A percentile compares a stretch with the other conserved stretches of the same genome.
Evolutionary conservation across 495 filamentous ascomycete genomes (phyloP).

Genomic region (Rhypophila decipiens): DNA sequence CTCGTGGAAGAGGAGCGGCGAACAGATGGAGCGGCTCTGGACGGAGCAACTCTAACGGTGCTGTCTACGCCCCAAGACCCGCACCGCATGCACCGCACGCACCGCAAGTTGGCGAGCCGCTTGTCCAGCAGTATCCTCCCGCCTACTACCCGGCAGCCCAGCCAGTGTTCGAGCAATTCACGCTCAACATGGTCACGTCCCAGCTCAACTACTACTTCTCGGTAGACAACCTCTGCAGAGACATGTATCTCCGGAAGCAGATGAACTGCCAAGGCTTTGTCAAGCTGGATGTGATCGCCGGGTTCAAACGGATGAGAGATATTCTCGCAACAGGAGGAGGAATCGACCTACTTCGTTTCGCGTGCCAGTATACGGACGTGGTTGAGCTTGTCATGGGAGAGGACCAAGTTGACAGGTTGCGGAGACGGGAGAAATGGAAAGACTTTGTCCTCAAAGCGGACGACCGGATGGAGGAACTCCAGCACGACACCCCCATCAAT

Average conservation of each 20-base stretch:
- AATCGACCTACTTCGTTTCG: conserved; percentile 63
- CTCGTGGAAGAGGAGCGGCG: conserved; percentile 22
- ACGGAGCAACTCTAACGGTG: conserved; percentile 13
- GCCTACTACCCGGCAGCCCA: conserved; percentile 10
- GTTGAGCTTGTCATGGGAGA: conserved; percentile 64
- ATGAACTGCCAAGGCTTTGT: conserved; percentile 97
- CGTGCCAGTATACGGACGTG: conserved; percentile 60
- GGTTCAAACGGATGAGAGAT: conserved; percentile 76
- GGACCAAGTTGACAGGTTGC: conserved; percentile 73
- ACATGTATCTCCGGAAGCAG: conserved; percentile 76
- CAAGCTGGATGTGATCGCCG: conserved; percentile 65
- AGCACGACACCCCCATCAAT: conserved; percentile 33
- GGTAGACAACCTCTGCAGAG: conserved; percentile 92
- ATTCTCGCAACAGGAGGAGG: too few relatives aligned
- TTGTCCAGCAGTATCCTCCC: conserved; percentile 10
- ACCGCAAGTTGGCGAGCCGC: conserved; percentile 14
- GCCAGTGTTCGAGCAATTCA: conserved; percentile 13
- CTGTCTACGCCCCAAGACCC: conserved; percentile 12
- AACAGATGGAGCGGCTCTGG: conserved; percentile 11
- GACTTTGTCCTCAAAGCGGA: conserved; percentile 68
- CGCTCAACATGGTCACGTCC: conserved; percentile 28
- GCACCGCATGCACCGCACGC: too few relatives aligned
- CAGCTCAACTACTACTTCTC: conserved; percentile 98
- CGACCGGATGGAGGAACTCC: conserved; percentile 32
- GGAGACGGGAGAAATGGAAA: conserved; percentile 71